These are phyloP conservation scores for Penicillium sp. DNA, from an alignment of 2,329 filamentous ascomycete species.

Conservation along the genomic window DNA sequence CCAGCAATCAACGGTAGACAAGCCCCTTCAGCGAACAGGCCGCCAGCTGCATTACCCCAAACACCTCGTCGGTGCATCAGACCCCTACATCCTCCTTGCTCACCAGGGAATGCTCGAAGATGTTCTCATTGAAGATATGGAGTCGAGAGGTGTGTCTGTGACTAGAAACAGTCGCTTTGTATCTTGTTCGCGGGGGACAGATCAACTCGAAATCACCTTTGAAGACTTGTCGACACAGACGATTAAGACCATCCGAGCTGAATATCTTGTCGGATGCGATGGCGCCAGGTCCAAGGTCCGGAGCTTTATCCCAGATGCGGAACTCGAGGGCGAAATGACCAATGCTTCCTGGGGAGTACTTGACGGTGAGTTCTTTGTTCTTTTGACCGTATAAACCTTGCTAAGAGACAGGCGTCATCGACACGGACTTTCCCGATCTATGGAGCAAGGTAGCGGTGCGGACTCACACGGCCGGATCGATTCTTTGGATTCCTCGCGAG, in stretches of 20 bases:
- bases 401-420: conserved; percentile 39
- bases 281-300: conserved; percentile 67
- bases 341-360: conserved; percentile 67
- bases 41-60: conserved; percentile 64
- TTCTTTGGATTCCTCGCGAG: conserved; percentile 69
- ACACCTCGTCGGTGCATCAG: conserved; percentile 46
- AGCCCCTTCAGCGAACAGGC: conserved; percentile 55
- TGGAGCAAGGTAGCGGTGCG: conserved; percentile 69
- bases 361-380: conserved; percentile 52
- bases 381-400: accelerated
- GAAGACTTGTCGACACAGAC: conserved; percentile 35
- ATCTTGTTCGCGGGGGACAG: conserved; percentile 45
- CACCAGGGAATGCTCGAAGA: conserved; percentile 74
- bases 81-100: conserved; percentile 52
- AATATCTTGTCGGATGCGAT: conserved; percentile 67
- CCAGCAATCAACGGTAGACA: conserved; percentile 40
- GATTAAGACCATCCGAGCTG: conserved; percentile 48
- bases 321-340: conserved; percentile 45
- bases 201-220: conserved; percentile 42
- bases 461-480: conserved; percentile 61
- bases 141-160: conserved; percentile 59
- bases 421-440: conserved; percentile 68
- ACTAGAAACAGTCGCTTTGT: conserved; percentile 59
- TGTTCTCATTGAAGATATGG: conserved; percentile 64
- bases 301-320: conserved; percentile 53